Conservation (phyloP, 2,329 filamentous ascomycete species). For the Botrytis squamosa region DNA sequence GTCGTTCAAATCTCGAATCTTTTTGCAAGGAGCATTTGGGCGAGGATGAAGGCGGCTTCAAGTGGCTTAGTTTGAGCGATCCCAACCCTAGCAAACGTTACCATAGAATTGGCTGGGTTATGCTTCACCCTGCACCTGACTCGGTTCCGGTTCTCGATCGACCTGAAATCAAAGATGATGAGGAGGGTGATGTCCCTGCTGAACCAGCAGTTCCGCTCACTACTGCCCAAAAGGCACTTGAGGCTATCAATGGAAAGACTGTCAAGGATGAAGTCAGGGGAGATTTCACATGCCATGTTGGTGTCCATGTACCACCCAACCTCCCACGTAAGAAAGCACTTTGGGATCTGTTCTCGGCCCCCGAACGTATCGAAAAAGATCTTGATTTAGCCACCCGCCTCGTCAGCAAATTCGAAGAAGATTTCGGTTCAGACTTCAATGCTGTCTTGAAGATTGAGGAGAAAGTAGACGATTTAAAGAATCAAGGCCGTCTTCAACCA, state of each 20-base stretch:
- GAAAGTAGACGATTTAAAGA: slow-evolving; percentile 76
- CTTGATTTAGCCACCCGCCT: slow-evolving; percentile 79
- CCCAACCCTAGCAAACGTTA: slow-evolving; percentile 97
- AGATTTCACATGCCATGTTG: slow-evolving; percentile 96
- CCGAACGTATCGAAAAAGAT: slow-evolving; percentile 90
- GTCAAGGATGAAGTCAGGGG: slow-evolving; percentile 92
- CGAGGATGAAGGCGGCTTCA: slow-evolving; percentile 87
- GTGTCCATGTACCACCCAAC: slow-evolving; percentile 85
- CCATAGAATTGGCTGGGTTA: slow-evolving; percentile 97
- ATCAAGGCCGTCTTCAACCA: slow-evolving; percentile 74
- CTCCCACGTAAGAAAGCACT: slow-evolving; percentile 90
- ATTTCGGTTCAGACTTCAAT: slow-evolving; percentile 75
- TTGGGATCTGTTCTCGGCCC: slow-evolving; percentile 94
- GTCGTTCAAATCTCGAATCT: slow-evolving; percentile 84
- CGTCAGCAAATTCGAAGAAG: slow-evolving; percentile 79
- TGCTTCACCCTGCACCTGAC: slow-evolving; percentile 80
- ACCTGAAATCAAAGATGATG: slow-evolving; percentile 65
- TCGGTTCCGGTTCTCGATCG: slow-evolving; percentile 63
- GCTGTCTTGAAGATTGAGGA: slow-evolving; percentile 80
- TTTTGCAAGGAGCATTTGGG: slow-evolving; percentile 95
- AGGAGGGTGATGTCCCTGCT: slow-evolving; percentile 49
- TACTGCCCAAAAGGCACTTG: slow-evolving; percentile 81
- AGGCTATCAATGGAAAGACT: slow-evolving; percentile 95
- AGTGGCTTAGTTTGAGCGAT: slow-evolving; percentile 93
- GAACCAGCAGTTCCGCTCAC: slow-evolving; percentile 47